These are phyloP conservation scores for Corylus americana DNA, from an alignment of 306 rosid genomes.

Conservation along the genomic window DNA sequence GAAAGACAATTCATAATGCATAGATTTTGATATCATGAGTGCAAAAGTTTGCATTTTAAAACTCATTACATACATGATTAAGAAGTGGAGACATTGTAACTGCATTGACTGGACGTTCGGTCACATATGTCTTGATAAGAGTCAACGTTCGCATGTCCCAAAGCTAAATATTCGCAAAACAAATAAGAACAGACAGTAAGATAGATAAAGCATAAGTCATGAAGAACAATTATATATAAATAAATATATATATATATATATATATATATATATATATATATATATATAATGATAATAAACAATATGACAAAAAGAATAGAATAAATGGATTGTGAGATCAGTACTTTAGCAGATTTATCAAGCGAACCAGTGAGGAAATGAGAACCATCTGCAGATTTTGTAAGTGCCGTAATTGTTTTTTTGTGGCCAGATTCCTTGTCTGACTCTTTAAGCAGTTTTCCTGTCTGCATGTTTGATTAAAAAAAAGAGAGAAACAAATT, in stretches of 20 bases:
- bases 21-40: not conserved
- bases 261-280: not conserved
- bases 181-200: not conserved
- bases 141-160: slow-evolving; percentile 86
- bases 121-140: slow-evolving; percentile 81
- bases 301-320: not conserved
- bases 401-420: slow-evolving; percentile 67
- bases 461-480: slow-evolving; percentile 53
- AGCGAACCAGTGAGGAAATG: slow-evolving; percentile 86
- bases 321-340: not conserved
- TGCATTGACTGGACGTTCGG: slow-evolving; percentile 94
- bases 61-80: slow-evolving; percentile 70
- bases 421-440: slow-evolving; percentile 84
- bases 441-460: slow-evolving; percentile 69
- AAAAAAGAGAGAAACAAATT: slow-evolving; percentile 4
- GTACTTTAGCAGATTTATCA: slow-evolving; percentile 89
- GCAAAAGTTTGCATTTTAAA: not conserved
- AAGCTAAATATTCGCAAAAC: slow-evolving; percentile 45
- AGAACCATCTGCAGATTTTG: slow-evolving; percentile 73
- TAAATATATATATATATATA: too few species aligned
- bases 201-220: not conserved
- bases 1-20: not conserved
- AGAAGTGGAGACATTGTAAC: slow-evolving; percentile 91
- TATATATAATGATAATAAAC: too few species aligned
- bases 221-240: not conserved